Conservation (phyloP, 306 rosid species). For the Vicia sativa region DNA sequence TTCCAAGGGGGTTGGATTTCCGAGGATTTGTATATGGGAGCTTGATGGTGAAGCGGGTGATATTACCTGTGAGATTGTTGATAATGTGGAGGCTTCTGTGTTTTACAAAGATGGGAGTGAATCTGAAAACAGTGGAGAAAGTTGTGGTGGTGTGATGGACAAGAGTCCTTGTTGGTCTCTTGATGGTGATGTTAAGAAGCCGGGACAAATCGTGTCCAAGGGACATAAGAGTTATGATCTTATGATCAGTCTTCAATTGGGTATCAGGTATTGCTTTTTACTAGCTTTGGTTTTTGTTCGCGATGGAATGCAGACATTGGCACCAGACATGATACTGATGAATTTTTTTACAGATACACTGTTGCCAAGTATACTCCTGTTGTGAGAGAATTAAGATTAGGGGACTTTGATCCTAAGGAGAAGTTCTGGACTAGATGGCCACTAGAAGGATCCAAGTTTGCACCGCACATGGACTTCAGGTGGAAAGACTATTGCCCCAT, state of each 20-base stretch:
- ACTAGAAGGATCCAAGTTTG: constrained; percentile 52
- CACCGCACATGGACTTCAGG: constrained; percentile 55
- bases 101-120: constrained; percentile 51
- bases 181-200: constrained; percentile 53
- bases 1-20: constrained; percentile 47
- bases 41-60: constrained; percentile 69
- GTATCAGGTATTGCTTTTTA: constrained; percentile 47
- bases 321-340: background rate
- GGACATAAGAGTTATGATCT: constrained; percentile 63
- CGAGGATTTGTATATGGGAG: constrained; percentile 66
- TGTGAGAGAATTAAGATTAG: constrained; percentile 48
- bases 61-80: constrained; percentile 64
- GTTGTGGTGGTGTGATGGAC: constrained; percentile 8
- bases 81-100: constrained; percentile 51
- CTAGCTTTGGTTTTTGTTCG: background rate
- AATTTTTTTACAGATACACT: constrained; percentile 39
- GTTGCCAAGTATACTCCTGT: constrained; percentile 54
- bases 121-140: constrained; percentile 37
- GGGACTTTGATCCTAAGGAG: constrained; percentile 62
- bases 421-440: constrained; percentile 66
- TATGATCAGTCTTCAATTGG: constrained; percentile 55
- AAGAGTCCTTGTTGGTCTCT: constrained; percentile 45
- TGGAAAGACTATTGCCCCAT: constrained; percentile 70
- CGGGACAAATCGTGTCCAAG: constrained; percentile 49
- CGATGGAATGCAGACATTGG: background rate